Conservation (phyloP, 768 basidiomycete genomes). For the Trichaptum fuscoviolaceum region DNA sequence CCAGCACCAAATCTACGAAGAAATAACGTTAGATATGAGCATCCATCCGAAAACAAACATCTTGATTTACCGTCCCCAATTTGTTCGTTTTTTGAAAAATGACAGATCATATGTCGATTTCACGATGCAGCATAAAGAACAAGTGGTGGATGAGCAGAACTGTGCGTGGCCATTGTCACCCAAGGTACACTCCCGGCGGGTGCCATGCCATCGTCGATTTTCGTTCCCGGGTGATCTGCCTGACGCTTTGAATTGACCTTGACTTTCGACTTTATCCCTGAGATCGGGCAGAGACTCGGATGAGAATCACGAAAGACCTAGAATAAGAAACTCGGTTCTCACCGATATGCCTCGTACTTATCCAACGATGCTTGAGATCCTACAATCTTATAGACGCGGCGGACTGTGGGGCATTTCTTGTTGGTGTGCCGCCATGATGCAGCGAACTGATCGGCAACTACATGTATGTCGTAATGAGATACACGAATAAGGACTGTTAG, state of each 20-base stretch:
- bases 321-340: slow-evolving; percentile 13
- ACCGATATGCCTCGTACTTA: slow-evolving; percentile 60
- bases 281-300: background rate
- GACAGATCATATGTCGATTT: slow-evolving; percentile 59
- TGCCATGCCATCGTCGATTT: slow-evolving; percentile 74
- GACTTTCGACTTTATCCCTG: slow-evolving; percentile 52
- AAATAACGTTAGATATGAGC: background rate
- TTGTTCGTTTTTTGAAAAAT: slow-evolving; percentile 63
- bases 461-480: slow-evolving; percentile 8
- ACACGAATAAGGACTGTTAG: background rate
- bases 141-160: slow-evolving; percentile 51
- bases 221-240: slow-evolving; percentile 64
- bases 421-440: slow-evolving; percentile 60
- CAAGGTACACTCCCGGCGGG: slow-evolving; percentile 55
- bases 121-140: slow-evolving; percentile 61
- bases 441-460: slow-evolving; percentile 65
- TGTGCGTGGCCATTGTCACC: slow-evolving; percentile 54
- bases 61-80: slow-evolving; percentile 55
- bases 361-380: slow-evolving; percentile 42
- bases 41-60: background rate
- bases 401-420: slow-evolving; percentile 51
- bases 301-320: background rate
- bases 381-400: slow-evolving; percentile 61
- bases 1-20: slow-evolving; percentile 56
- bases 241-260: slow-evolving; percentile 49